A percentile compares a stretch with the other conserved stretches of the same genome.
Conservation (phyloP, 2,329 filamentous ascomycete genomes). For the Cylindrodendrum hubeiense region DNA sequence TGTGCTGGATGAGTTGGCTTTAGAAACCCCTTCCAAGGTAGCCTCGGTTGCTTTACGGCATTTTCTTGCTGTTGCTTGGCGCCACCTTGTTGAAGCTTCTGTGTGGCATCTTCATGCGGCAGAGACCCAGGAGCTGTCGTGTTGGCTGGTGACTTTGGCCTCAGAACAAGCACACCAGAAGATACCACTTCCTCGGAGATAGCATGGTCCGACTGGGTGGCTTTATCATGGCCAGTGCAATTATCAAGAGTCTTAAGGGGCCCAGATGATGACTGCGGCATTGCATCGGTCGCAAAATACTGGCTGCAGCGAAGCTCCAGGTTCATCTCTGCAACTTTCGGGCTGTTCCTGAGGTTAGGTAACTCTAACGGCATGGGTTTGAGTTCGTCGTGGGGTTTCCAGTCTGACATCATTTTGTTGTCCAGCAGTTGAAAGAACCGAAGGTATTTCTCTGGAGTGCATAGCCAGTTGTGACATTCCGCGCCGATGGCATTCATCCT, state of each 20-base stretch:
- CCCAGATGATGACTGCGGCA: background rate
- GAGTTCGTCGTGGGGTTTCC: conserved; percentile 42
- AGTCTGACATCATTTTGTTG: conserved; percentile 41
- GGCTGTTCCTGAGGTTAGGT: conserved; percentile 41
- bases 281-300: conserved; percentile 30
- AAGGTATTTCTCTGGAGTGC: conserved; percentile 46
- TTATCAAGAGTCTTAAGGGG: background rate
- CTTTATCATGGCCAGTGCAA: background rate
- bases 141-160: background rate
- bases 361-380: conserved; percentile 51
- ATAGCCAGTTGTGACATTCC: conserved; percentile 50
- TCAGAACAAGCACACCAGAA: background rate
- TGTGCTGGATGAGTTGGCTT: conserved; percentile 16
- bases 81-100: background rate
- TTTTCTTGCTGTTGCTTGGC: background rate
- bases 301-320: conserved; percentile 27
- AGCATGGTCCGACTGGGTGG: background rate
- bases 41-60: background rate
- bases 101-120: background rate
- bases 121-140: background rate
- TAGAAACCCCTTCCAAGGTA: conserved; percentile 30
- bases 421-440: conserved; percentile 50
- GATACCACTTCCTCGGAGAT: background rate
- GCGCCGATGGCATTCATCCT: conserved; percentile 48
- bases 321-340: conserved; percentile 12